Evolutionary conservation across 495 filamentous ascomycete species (phyloP).

Genomic region (Niebla homalea): DNA sequence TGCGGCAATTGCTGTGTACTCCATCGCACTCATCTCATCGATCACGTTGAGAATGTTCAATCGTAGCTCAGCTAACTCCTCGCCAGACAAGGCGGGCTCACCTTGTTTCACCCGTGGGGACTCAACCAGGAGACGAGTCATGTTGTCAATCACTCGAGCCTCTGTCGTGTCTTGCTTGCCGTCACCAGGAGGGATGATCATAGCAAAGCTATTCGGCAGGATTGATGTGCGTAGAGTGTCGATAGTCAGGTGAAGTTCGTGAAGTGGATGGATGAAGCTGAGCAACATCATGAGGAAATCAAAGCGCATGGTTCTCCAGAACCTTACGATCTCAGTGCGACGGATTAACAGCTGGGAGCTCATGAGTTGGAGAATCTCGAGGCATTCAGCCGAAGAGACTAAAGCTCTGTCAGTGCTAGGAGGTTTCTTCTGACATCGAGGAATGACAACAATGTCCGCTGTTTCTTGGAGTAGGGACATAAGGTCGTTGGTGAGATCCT

Average conservation of each 20-base stretch:
- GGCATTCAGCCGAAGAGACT: conserved; percentile 42
- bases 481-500: conserved; percentile 36
- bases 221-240: conserved; percentile 47
- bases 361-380: conserved; percentile 44
- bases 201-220: conserved; percentile 43
- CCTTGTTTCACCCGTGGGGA: conserved; percentile 34
- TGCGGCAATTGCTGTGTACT: conserved; percentile 39
- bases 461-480: conserved; percentile 42
- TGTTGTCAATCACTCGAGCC: conserved; percentile 43
- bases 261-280: conserved; percentile 41
- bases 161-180: conserved; percentile 41
- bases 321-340: conserved; percentile 28
- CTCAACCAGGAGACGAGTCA: conserved; percentile 47
- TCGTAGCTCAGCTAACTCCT: conserved; percentile 43
- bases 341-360: conserved; percentile 36
- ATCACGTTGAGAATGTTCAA: conserved; percentile 44
- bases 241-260: conserved; percentile 44
- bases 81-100: conserved; percentile 31
- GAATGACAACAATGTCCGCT: conserved; percentile 44
- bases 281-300: conserved; percentile 55
- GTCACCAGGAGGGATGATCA: conserved; percentile 38
- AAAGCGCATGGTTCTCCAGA: conserved; percentile 49
- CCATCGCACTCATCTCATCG: conserved; percentile 30
- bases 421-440: conserved; percentile 36
- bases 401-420: conserved; percentile 31